A percentile compares a stretch with the other conserved stretches of the same genome.
phyloP scores from a whole-genome alignment of 2,329 filamentous ascomycete genomes.

The Aspergillus sp. region DNA sequence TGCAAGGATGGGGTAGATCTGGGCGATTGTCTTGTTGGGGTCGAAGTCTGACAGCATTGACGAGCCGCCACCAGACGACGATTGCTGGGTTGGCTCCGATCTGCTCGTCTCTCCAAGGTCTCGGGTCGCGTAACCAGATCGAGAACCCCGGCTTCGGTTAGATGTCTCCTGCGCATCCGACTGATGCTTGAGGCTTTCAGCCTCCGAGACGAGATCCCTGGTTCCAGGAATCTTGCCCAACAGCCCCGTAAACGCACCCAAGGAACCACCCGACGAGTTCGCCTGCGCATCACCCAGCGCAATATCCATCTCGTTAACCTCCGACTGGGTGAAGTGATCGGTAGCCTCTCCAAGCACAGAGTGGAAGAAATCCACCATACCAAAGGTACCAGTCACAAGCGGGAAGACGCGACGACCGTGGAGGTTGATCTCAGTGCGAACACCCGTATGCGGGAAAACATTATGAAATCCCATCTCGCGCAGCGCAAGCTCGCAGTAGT shows the following conservation, averaged over 20 bases:
- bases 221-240: constrained; percentile 71
- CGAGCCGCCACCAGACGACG: constrained; percentile 48
- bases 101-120: constrained; percentile 22
- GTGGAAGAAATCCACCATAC: constrained; percentile 77
- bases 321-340: constrained; percentile 78
- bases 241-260: constrained; percentile 63
- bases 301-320: constrained; percentile 72
- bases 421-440: constrained; percentile 57
- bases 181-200: constrained; percentile 53
- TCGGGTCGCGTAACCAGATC: constrained; percentile 20
- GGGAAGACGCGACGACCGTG: constrained; percentile 63
- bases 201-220: constrained; percentile 60
- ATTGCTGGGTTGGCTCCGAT: constrained; percentile 38
- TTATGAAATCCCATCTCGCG: constrained; percentile 62
- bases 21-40: constrained; percentile 63
- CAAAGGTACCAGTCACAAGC: constrained; percentile 66
- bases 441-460: constrained; percentile 70
- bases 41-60: constrained; percentile 73
- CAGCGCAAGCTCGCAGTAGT: constrained; percentile 72
- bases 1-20: constrained; percentile 90
- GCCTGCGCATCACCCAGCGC: constrained; percentile 64
- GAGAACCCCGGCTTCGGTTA: constrained; percentile 40
- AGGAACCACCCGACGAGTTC: constrained; percentile 33
- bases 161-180: constrained; percentile 59
- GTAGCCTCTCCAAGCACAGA: constrained; percentile 70